Percentiles rank a stretch among this genome's conserved stretches.
Evolutionary conservation across 73 alveolate genomes (phyloP).

Genomic region (Paramecium sexaurelia): DNA sequence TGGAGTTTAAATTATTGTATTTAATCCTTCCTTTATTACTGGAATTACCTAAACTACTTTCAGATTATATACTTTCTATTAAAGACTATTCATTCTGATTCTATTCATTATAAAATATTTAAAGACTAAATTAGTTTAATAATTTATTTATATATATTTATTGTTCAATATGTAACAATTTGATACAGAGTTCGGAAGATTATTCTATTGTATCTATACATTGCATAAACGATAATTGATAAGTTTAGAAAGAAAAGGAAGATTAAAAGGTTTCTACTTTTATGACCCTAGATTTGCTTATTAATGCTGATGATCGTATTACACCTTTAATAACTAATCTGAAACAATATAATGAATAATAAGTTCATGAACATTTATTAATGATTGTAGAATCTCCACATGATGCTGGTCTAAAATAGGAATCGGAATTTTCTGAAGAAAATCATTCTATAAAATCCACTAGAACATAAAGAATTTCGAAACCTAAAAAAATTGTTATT

Average conservation of each 20-base stretch:
- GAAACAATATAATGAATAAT: not conserved
- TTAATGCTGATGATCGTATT: not conserved
- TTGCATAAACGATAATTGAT: not conserved
- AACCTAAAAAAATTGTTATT: not conserved
- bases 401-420: not conserved
- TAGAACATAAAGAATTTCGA: not conserved
- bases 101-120: not conserved
- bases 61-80: not conserved
- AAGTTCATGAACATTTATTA: not conserved
- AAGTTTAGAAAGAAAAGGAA: not conserved
- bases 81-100: not conserved
- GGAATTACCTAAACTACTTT: not conserved
- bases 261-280: constrained; percentile 20
- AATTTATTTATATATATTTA: not conserved
- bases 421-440: not conserved
- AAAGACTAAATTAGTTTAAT: not conserved
- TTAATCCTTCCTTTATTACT: not conserved
- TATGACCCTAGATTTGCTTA: constrained; percentile 6
- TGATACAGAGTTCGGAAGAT: constrained; percentile 7
- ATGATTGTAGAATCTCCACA: not conserved
- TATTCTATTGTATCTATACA: constrained; percentile 10
- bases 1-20: not conserved
- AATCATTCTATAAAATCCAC: not conserved
- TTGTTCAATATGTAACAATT: not conserved
- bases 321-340: not conserved